These are phyloP conservation scores for Talaromyces liani DNA, from an alignment of 495 filamentous ascomycete genomes.

Conservation along the genomic window DNA sequence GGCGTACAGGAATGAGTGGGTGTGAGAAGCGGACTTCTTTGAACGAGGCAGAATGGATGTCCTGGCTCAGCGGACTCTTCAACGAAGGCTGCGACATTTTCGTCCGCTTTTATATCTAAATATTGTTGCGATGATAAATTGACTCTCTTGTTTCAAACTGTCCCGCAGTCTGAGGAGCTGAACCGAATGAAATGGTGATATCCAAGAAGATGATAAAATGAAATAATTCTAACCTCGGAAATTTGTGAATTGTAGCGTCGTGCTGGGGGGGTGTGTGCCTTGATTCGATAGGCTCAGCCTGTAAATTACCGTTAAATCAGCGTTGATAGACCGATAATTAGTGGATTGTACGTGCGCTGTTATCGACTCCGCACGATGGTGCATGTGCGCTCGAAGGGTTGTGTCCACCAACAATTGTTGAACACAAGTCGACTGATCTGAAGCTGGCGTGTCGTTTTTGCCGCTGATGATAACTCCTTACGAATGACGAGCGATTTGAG, in stretches of 20 bases:
- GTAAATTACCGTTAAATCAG: background rate
- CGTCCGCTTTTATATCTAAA: background rate
- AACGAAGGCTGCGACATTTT: slow-evolving; percentile 1
- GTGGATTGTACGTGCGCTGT: background rate
- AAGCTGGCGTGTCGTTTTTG: background rate
- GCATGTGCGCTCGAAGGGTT: background rate
- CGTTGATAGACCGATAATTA: background rate
- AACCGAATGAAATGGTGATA: background rate
- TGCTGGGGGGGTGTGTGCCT: background rate
- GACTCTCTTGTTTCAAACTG: background rate
- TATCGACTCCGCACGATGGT: background rate
- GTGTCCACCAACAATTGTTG: background rate
- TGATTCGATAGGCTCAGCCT: background rate
- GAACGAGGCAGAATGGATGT: slow-evolving; percentile 14
- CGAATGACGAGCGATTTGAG: background rate
- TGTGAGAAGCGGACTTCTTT: slow-evolving; percentile 45
- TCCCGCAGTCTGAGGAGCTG: slow-evolving; percentile 2
- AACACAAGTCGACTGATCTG: background rate
- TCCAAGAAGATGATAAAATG: background rate
- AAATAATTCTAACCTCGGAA: background rate
- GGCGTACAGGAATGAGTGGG: slow-evolving; percentile 30
- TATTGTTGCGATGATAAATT: background rate
- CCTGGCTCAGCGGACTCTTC: background rate
- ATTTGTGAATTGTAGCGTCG: background rate
- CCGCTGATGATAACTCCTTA: background rate